Evolutionary conservation across 495 filamentous ascomycete genomes (phyloP).

Genomic region (Aspergillus sclerotiicarbonarius): DNA sequence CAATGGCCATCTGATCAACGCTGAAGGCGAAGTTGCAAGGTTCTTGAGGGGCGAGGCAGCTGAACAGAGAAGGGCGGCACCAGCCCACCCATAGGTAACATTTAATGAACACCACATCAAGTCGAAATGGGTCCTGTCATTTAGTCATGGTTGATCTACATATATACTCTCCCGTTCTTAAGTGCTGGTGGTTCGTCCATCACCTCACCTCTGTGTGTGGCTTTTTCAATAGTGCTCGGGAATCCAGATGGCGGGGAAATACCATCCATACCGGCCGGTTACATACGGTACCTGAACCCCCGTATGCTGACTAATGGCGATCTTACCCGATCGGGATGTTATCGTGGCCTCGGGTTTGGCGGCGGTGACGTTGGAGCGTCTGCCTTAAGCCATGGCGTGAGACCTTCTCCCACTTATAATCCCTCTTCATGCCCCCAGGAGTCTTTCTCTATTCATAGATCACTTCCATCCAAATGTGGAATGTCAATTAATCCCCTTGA

Average conservation of each 20-base stretch:
- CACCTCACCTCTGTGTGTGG: too few species aligned
- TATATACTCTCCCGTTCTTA: too few species aligned
- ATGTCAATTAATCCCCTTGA: neutral
- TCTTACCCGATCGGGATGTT: slow-evolving; percentile 1
- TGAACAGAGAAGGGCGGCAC: slow-evolving; percentile 33
- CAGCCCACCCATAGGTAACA: neutral
- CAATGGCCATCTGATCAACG: slow-evolving; percentile 20
- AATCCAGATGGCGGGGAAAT: too few species aligned
- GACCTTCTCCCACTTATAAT: neutral
- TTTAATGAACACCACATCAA: neutral
- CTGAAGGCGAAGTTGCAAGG: slow-evolving; percentile 40
- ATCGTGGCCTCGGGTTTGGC: slow-evolving; percentile 14
- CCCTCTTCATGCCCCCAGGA: neutral
- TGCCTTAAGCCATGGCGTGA: slow-evolving; percentile 8
- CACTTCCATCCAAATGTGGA: slow-evolving; percentile 2
- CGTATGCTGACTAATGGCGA: slow-evolving; percentile 13
- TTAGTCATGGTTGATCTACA: too few species aligned
- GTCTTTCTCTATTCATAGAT: neutral
- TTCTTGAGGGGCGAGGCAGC: slow-evolving; percentile 50
- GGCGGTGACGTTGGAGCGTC: slow-evolving; percentile 17
- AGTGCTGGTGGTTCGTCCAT: too few species aligned
- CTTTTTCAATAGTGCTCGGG: too few species aligned
- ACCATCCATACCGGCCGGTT: too few species aligned
- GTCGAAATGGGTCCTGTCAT: neutral
- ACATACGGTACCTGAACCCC: neutral